Percentiles rank a stretch among this genome's conserved stretches.
Conservation (phyloP, 257 asterid genomes). For the Thymus quinquecostatus region DNA sequence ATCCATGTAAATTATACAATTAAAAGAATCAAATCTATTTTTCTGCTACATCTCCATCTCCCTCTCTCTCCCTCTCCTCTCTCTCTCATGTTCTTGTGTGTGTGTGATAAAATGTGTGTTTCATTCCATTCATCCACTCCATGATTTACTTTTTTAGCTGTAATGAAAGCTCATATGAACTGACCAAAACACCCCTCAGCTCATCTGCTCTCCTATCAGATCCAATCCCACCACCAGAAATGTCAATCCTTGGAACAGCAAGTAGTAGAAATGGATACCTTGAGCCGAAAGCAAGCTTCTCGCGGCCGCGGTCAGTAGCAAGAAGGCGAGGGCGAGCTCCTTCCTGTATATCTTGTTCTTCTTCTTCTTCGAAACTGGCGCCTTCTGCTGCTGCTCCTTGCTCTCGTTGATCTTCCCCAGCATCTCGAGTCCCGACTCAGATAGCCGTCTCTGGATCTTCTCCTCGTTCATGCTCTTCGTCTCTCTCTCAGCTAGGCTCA, state of each 20-base stretch:
- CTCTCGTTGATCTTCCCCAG: slow-evolving; percentile 57
- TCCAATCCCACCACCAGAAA: slow-evolving; percentile 85
- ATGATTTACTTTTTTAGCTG: slow-evolving; percentile 25
- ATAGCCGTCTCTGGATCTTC: slow-evolving; percentile 68
- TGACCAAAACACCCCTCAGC: slow-evolving; percentile 36
- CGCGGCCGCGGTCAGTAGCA: slow-evolving; percentile 80
- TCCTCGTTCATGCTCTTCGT: slow-evolving; percentile 51
- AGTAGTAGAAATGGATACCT: slow-evolving; percentile 88
- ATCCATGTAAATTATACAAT: slow-evolving; percentile 44
- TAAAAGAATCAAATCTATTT: slow-evolving; percentile 50
- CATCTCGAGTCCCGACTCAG: slow-evolving; percentile 85
- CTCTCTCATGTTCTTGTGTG: neutral
- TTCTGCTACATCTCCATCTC: slow-evolving; percentile 30
- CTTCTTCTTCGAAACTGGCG: slow-evolving; percentile 48
- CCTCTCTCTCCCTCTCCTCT: slow-evolving; percentile 1
- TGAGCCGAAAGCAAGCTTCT: slow-evolving; percentile 85
- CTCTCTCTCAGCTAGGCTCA: slow-evolving; percentile 73
- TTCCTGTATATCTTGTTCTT: slow-evolving; percentile 70
- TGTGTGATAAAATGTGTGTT: neutral
- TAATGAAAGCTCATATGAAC: slow-evolving; percentile 31
- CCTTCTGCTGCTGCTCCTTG: slow-evolving; percentile 22
- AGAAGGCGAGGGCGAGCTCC: slow-evolving; percentile 83
- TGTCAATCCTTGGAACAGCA: slow-evolving; percentile 85
- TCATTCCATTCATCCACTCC: slow-evolving; percentile 29
- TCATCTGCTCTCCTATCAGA: slow-evolving; percentile 88